phyloP scores from a whole-genome alignment of 2,329 filamentous ascomycete species.

The Chaetomiaceae sp. region DNA sequence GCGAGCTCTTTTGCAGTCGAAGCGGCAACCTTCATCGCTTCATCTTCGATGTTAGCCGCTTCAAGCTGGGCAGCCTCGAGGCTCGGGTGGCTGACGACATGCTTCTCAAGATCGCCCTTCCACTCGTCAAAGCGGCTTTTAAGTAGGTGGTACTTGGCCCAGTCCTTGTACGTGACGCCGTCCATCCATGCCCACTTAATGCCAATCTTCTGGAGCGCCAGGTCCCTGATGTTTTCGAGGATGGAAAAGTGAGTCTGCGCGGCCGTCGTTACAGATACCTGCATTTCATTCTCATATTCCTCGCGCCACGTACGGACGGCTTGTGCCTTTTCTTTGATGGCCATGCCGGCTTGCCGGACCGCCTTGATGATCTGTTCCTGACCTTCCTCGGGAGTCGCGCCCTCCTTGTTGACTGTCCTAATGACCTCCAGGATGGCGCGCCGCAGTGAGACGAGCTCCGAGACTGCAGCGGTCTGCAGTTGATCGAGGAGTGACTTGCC shows the following conservation, averaged over 20 bases:
- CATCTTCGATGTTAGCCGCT: constrained; percentile 57
- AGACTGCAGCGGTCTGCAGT: constrained; percentile 62
- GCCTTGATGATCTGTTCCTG: constrained; percentile 42
- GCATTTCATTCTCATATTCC: constrained; percentile 65
- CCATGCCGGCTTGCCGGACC: constrained; percentile 64
- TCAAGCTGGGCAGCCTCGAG: constrained; percentile 65
- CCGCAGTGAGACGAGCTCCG: constrained; percentile 63
- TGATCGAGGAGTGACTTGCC: constrained; percentile 64
- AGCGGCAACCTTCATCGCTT: constrained; percentile 76
- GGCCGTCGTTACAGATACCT: constrained; percentile 63
- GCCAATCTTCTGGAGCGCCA: constrained; percentile 85
- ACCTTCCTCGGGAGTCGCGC: constrained; percentile 30
- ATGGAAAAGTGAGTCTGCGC: constrained; percentile 79
- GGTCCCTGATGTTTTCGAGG: constrained; percentile 73
- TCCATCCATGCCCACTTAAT: constrained; percentile 97
- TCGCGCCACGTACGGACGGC: constrained; percentile 72
- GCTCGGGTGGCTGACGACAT: constrained; percentile 69
- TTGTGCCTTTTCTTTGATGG: constrained; percentile 73
- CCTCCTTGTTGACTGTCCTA: constrained; percentile 47
- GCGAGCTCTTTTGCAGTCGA: constrained; percentile 74
- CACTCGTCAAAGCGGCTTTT: constrained; percentile 79
- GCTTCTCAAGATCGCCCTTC: constrained; percentile 73
- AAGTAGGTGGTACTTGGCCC: constrained; percentile 88
- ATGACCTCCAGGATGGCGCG: constrained; percentile 60
- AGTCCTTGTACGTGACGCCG: constrained; percentile 93